Conservation (phyloP, 306 rosid species). For the Medicago arabica region DNA sequence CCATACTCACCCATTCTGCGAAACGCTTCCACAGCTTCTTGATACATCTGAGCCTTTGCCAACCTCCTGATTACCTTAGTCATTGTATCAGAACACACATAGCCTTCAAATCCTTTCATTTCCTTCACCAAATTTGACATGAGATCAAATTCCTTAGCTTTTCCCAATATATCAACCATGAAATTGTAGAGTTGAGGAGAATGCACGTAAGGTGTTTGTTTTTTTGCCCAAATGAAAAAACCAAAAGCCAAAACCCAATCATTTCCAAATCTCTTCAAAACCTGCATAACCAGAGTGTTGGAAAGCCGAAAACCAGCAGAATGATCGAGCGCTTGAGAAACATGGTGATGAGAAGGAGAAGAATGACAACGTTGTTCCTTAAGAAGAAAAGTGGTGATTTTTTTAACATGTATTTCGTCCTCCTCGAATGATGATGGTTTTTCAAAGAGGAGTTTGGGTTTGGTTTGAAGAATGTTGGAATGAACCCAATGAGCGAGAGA, state of each 20-base stretch:
- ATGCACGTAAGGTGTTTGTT: slow-evolving; percentile 71
- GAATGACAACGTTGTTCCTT: slow-evolving; percentile 39
- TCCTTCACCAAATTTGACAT: slow-evolving; percentile 78
- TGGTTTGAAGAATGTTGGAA: too few relatives aligned
- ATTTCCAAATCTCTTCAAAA: slow-evolving; percentile 68
- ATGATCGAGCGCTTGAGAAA: slow-evolving; percentile 55
- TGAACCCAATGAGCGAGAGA: too few relatives aligned
- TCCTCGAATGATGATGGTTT: too few relatives aligned
- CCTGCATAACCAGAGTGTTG: slow-evolving; percentile 49
- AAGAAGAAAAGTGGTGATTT: too few relatives aligned
- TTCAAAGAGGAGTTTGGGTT: too few relatives aligned
- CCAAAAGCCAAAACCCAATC: slow-evolving; percentile 76
- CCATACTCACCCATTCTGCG: slow-evolving; percentile 54
- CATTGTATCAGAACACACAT: slow-evolving; percentile 64
- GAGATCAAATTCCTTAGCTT: slow-evolving; percentile 46
- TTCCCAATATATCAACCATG: slow-evolving; percentile 77
- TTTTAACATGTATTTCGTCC: too few relatives aligned
- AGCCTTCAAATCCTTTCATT: slow-evolving; percentile 58
- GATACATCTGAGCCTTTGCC: slow-evolving; percentile 52
- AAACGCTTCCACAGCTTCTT: slow-evolving; percentile 70
- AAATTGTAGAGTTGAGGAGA: slow-evolving; percentile 52
- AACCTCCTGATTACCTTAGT: slow-evolving; percentile 65
- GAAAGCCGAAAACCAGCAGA: slow-evolving; percentile 46
- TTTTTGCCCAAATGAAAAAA: slow-evolving; percentile 78
- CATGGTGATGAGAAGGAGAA: slow-evolving; percentile 48